These are phyloP conservation scores for Hypoxylon sp. DNA, from an alignment of 2,329 filamentous ascomycete genomes.

Conservation along the genomic window DNA sequence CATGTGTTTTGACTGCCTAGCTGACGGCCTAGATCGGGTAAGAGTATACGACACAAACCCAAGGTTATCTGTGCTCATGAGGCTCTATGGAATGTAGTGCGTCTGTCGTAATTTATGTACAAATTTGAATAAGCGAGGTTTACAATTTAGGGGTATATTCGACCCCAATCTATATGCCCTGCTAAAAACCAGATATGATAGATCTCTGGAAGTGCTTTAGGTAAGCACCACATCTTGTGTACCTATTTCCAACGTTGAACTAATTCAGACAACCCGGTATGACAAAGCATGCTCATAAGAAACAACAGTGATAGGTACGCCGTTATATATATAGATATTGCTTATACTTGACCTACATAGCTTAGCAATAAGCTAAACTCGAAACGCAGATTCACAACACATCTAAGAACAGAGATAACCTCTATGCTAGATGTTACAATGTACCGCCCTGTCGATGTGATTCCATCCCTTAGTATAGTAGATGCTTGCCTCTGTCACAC, in stretches of 20 bases:
- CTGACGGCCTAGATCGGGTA: background rate
- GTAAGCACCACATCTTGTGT: background rate
- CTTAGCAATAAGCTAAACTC: background rate
- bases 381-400: background rate
- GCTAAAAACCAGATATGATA: background rate
- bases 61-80: background rate
- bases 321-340: background rate
- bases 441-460: background rate
- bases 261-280: background rate
- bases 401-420: background rate
- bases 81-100: background rate
- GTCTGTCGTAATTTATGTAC: background rate
- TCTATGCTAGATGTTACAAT: too few species aligned
- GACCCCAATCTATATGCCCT: background rate
- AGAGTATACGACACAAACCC: background rate
- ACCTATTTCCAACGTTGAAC: background rate
- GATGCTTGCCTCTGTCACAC: background rate
- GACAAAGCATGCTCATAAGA: background rate
- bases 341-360: background rate
- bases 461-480: background rate
- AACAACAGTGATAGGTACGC: background rate
- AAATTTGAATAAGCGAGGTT: background rate
- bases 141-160: background rate
- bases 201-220: background rate
- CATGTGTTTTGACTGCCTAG: background rate